A percentile compares a stretch with the other conserved stretches of the same genome.
These are phyloP conservation scores for Geoglossum glabrum DNA, from an alignment of 495 filamentous ascomycete genomes.

Conservation along the genomic window DNA sequence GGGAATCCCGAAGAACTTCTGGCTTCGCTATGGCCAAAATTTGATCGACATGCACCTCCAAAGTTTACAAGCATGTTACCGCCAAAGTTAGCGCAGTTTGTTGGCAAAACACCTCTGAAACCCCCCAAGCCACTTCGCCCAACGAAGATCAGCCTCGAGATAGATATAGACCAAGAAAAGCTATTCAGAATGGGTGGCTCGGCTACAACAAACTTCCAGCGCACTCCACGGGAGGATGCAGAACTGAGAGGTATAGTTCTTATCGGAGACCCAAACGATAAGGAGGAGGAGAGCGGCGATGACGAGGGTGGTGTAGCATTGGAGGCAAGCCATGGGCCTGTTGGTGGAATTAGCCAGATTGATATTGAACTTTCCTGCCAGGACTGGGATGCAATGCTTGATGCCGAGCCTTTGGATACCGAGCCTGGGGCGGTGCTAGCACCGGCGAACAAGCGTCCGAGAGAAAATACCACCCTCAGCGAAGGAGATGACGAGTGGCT, in stretches of 20 bases:
- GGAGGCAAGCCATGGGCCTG: constrained; percentile 38
- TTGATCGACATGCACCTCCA: constrained; percentile 40
- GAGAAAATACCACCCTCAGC: constrained; percentile 3
- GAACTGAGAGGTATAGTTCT: constrained; percentile 37
- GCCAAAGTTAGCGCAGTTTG: constrained; percentile 47
- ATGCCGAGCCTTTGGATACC: constrained; percentile 13
- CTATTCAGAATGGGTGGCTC: constrained; percentile 45
- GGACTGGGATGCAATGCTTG: constrained; percentile 54
- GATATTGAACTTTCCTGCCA: constrained; percentile 65
- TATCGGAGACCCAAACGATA: constrained; percentile 17
- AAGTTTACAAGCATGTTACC: constrained; percentile 56
- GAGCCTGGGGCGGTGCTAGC: background rate
- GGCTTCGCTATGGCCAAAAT: constrained; percentile 46
- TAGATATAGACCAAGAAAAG: constrained; percentile 62
- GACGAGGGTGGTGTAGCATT: constrained; percentile 34
- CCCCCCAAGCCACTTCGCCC: constrained; percentile 63
- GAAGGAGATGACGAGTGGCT: constrained; percentile 3
- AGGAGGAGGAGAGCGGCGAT: constrained; percentile 25
- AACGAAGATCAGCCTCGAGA: constrained; percentile 69
- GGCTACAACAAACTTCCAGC: constrained; percentile 29
- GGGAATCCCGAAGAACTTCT: constrained; percentile 49
- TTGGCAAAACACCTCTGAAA: constrained; percentile 48
- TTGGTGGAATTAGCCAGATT: constrained; percentile 48
- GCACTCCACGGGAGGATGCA: constrained; percentile 25
- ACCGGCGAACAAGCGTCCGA: background rate